These are phyloP conservation scores for Dispira simplex DNA, from an alignment of 192 early-diverging fungal genomes.

Conservation along the genomic window DNA sequence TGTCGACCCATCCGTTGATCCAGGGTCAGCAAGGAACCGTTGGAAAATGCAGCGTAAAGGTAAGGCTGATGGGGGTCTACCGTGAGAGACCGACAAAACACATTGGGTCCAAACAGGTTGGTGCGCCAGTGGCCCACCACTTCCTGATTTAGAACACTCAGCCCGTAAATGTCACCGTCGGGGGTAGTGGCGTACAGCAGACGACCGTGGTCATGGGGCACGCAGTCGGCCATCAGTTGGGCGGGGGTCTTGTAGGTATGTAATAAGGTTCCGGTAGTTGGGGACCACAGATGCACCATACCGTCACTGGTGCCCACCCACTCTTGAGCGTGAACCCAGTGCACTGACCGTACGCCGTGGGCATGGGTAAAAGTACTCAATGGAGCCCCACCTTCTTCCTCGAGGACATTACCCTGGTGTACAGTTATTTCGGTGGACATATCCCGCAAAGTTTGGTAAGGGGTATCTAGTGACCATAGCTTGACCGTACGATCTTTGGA, in stretches of 20 bases:
- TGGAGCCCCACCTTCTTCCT: too few relatives aligned
- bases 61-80: neutral
- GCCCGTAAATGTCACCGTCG: neutral
- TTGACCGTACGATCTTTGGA: conserved; percentile 44
- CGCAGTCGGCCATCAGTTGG: too few relatives aligned
- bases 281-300: conserved; percentile 4
- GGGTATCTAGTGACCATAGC: conserved; percentile 43
- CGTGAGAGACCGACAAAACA: neutral
- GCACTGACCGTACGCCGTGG: neutral
- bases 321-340: conserved; percentile 7
- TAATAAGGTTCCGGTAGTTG: neutral
- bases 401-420: too few relatives aligned
- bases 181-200: neutral
- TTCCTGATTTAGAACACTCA: neutral
- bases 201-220: neutral
- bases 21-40: neutral
- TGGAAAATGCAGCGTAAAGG: neutral
- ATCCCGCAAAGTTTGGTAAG: conserved; percentile 17
- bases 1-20: conserved; percentile 7
- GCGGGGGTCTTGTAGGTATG: neutral
- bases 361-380: neutral
- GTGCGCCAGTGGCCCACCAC: neutral
- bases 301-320: conserved; percentile 5
- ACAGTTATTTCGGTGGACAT: too few relatives aligned
- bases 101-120: conserved; percentile 5